Evolutionary conservation across 257 asterid species (phyloP).

Genomic region (Dorcoceras hygrometricum): DNA sequence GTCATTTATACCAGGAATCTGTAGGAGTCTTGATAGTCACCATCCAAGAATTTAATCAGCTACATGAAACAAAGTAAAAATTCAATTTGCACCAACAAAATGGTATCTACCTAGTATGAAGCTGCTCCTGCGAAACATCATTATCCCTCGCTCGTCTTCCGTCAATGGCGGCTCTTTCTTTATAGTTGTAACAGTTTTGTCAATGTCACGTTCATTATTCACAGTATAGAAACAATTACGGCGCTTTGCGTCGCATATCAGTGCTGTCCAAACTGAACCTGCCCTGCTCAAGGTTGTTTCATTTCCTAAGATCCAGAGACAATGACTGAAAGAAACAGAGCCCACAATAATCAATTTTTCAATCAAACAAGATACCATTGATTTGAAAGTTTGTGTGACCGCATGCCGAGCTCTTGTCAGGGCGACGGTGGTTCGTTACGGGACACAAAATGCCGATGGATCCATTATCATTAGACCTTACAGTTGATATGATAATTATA

Average conservation of each 20-base stretch:
- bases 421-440: slow-evolving; percentile 57
- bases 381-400: not conserved
- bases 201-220: slow-evolving; percentile 39
- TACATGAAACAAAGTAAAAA: no score
- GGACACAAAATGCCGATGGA: slow-evolving; percentile 52
- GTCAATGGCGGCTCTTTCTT: slow-evolving; percentile 62
- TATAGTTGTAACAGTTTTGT: slow-evolving; percentile 35
- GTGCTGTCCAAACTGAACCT: slow-evolving; percentile 45
- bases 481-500: slow-evolving; percentile 58
- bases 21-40: no score
- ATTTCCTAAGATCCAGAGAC: slow-evolving; percentile 69
- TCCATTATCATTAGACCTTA: slow-evolving; percentile 47
- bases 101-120: slow-evolving; percentile 66
- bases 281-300: slow-evolving; percentile 40
- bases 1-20: no score
- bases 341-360: not conserved
- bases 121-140: slow-evolving; percentile 44
- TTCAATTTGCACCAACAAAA: no score
- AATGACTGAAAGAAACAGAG: slow-evolving; percentile 39
- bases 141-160: slow-evolving; percentile 57
- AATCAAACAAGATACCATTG: not conserved
- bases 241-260: slow-evolving; percentile 45
- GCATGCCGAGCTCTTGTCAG: slow-evolving; percentile 73
- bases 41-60: no score
- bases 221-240: slow-evolving; percentile 55